phyloP scores from a whole-genome alignment of 345 rosid species.

The Murraya koenigii region DNA sequence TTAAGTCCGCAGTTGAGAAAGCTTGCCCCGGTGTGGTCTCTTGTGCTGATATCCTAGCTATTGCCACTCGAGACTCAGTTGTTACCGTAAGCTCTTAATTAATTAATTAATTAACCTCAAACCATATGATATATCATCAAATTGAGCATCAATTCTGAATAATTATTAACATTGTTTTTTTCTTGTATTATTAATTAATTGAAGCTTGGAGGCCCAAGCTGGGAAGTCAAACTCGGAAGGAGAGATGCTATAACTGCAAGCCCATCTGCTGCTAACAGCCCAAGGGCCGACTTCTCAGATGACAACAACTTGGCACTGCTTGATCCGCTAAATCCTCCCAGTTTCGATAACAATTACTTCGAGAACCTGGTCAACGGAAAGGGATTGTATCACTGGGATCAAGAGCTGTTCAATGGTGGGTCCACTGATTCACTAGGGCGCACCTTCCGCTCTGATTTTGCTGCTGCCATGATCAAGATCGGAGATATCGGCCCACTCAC shows the following conservation, averaged over 20 bases:
- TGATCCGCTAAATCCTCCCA: slow-evolving; percentile 46
- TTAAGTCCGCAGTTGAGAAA: slow-evolving; percentile 70
- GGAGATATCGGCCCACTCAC: slow-evolving; percentile 76
- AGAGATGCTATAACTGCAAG: slow-evolving; percentile 81
- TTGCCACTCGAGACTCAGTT: slow-evolving; percentile 72
- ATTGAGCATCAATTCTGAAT: no score
- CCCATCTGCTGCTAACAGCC: slow-evolving; percentile 80
- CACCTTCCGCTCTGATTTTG: slow-evolving; percentile 62
- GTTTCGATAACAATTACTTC: slow-evolving; percentile 71
- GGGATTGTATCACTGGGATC: slow-evolving; percentile 82
- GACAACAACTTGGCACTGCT: slow-evolving; percentile 69
- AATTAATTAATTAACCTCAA: no score
- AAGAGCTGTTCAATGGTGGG: slow-evolving; percentile 68
- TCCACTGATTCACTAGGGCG: slow-evolving; percentile 60
- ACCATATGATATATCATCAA: not conserved
- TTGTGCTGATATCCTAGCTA: slow-evolving; percentile 76
- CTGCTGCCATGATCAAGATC: slow-evolving; percentile 78
- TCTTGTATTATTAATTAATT: not conserved
- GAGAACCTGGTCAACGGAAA: slow-evolving; percentile 51
- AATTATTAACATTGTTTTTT: not conserved
- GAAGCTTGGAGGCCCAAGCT: slow-evolving; percentile 79
- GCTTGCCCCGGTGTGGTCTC: slow-evolving; percentile 84
- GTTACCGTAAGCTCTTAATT: slow-evolving; percentile 32
- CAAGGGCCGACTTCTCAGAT: slow-evolving; percentile 42
- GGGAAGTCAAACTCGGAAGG: slow-evolving; percentile 87